Base-by-base conservation (phyloP, 495 filamentous ascomycete species). In the Talaromyces trachyspermus region DNA sequence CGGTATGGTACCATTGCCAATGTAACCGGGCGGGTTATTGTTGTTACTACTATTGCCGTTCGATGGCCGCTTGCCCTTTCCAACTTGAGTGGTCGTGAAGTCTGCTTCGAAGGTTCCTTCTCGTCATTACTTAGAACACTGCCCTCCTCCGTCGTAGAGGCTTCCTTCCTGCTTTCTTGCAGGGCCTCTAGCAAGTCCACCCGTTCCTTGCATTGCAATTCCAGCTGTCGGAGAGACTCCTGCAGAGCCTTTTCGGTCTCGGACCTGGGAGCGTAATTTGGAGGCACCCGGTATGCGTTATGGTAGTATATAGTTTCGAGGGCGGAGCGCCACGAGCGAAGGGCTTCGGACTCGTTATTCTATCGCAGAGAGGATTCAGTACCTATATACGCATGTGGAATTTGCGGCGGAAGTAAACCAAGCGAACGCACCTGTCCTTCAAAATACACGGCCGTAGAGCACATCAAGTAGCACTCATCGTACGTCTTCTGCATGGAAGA, bases 401-500 rank as follows among this genome's bases (percentile, higher is more conserved):
- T 41, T 27, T 20, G 6, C 3, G 14, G 18, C 9, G 35, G n/a
- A n/a, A 33, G 18, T 33, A 24, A 39, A 19, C n/a, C 5, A 17
- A 24, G 39, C 19, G 24, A 29, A 47, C 14, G 33, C 64, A 92
- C 89, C 77, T 95, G 85, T 56, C 83, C 82, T 63, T 96, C 89
- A 62, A 92, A 95, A 66, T 95, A 95, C 51, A 95, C 85, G 48
- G 92, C 92, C 8, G 89, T 97, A 1, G 89, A 95, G 64, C 88
- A 95, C 53, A 83, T 86, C 48, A 95, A 71, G 65, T 95, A 95
- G 65, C 86, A 88, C 58, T 96, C 88, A 71, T 97, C 89, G 68
- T 96, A 96, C 47, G 88, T 95, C 77, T 95, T 96, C 72, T 97
- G 92, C 63, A 96, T 74, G 46, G 82, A 81, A 62, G 88, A 83